Percentiles rank a stretch among this genome's conserved stretches.
phyloP scores from a whole-genome alignment of 2,329 filamentous ascomycete species.

The Lithohypha guttulata region DNA sequence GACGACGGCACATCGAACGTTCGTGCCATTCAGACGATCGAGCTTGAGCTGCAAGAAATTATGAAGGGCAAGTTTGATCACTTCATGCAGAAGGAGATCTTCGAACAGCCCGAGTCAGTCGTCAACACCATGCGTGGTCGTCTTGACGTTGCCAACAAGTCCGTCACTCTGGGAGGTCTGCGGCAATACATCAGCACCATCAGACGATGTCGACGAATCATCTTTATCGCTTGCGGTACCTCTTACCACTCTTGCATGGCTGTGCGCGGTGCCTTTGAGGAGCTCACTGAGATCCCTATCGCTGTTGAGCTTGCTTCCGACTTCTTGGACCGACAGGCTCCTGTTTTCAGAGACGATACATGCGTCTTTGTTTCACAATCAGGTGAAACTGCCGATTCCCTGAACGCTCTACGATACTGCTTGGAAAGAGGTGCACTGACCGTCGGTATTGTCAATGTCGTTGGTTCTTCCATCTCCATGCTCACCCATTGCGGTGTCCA shows the following conservation, averaged over 20 bases:
- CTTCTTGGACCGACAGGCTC: slow-evolving; percentile 91
- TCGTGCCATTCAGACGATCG: slow-evolving; percentile 93
- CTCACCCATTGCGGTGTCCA: slow-evolving; percentile 99
- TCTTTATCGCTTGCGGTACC: slow-evolving; percentile 98
- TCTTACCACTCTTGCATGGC: slow-evolving; percentile 99
- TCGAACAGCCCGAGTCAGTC: slow-evolving; percentile 98
- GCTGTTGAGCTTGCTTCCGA: slow-evolving; percentile 94
- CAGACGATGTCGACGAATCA: slow-evolving; percentile 89
- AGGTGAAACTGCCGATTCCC: slow-evolving; percentile 93
- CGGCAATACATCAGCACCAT: slow-evolving; percentile 95
- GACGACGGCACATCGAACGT: slow-evolving; percentile 94
- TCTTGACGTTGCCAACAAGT: slow-evolving; percentile 85
- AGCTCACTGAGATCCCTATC: slow-evolving; percentile 95
- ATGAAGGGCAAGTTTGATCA: slow-evolving; percentile 99
- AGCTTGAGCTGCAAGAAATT: slow-evolving; percentile 98
- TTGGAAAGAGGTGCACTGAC: slow-evolving; percentile 94
- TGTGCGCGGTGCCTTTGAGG: slow-evolving; percentile 93
- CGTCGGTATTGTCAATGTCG: slow-evolving; percentile 96
- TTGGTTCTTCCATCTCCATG: slow-evolving; percentile 95
- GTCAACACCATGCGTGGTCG: slow-evolving; percentile 99
- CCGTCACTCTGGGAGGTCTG: slow-evolving; percentile 87
- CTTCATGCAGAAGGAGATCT: slow-evolving; percentile 99
- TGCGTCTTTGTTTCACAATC: slow-evolving; percentile 99
- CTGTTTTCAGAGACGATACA: slow-evolving; percentile 98
- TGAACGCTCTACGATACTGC: slow-evolving; percentile 96